Percentiles rank a stretch among this genome's conserved stretches.
These are phyloP conservation scores for Dactylis glomerata DNA, from an alignment of 176 grass and related monocot species.

Conservation along the genomic window DNA sequence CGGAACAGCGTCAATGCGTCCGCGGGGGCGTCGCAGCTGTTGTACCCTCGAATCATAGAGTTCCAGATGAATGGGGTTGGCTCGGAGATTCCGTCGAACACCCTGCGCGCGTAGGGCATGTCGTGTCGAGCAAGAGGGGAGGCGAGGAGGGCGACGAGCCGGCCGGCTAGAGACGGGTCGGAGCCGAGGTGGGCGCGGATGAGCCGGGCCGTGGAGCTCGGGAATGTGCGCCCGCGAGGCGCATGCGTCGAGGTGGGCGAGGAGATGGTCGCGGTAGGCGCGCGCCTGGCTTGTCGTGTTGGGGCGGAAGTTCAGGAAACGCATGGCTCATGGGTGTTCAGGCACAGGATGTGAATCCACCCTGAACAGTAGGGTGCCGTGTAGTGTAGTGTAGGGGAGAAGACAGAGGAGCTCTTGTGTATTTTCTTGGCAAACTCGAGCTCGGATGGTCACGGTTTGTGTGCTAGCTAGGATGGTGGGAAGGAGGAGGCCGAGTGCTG, in stretches of 20 bases:
- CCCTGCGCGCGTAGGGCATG: conserved; percentile 47
- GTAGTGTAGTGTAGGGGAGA: not conserved
- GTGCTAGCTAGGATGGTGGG: not conserved
- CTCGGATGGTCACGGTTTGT: not conserved
- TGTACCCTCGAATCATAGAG: conserved; percentile 67
- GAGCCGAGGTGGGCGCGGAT: conserved; percentile 45
- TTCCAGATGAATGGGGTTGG: conserved; percentile 68
- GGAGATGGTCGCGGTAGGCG: conserved; percentile 14
- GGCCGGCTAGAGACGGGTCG: conserved; percentile 36
- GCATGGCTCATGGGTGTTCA: conserved; percentile 40
- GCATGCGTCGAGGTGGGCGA: conserved; percentile 51
- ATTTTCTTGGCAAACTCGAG: not conserved
- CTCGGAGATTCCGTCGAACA: conserved; percentile 55
- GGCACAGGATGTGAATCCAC: too few species aligned
- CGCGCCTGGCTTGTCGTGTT: conserved; percentile 26
- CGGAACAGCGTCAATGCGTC: conserved; percentile 51
- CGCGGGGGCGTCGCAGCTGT: conserved; percentile 30
- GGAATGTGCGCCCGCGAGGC: conserved; percentile 36
- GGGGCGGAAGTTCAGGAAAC: conserved; percentile 75
- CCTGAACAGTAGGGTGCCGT: too few species aligned
- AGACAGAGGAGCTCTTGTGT: not conserved
- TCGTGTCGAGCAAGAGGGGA: conserved; percentile 14
- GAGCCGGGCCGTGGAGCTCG: conserved; percentile 60
- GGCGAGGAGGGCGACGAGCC: conserved; percentile 53
- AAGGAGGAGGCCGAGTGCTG: not conserved